phyloP scores from a whole-genome alignment of 352 stramenopile genomes.

The Phytophthora sp. region DNA sequence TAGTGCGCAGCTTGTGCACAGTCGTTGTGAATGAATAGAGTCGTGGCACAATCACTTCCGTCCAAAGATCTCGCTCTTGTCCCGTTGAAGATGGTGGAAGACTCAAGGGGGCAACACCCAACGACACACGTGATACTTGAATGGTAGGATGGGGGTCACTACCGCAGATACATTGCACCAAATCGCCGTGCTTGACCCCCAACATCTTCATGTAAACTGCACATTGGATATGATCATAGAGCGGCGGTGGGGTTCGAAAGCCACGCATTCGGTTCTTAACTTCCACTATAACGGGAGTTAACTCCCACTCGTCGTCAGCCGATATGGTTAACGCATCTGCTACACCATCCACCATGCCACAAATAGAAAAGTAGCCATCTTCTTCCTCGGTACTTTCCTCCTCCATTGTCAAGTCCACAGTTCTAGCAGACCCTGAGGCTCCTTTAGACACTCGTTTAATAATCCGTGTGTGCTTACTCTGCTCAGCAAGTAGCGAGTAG shows the following conservation, averaged over 20 bases:
- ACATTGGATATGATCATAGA: constrained; percentile 82
- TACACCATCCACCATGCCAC: constrained; percentile 83
- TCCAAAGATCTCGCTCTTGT: constrained; percentile 51
- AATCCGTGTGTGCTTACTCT: constrained; percentile 26
- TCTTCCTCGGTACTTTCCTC: background rate
- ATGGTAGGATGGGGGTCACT: constrained; percentile 46
- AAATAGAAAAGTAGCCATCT: constrained; percentile 69
- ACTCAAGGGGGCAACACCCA: constrained; percentile 52
- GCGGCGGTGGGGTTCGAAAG: constrained; percentile 61
- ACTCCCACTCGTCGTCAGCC: constrained; percentile 62
- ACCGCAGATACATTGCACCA: constrained; percentile 73
- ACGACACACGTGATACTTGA: constrained; percentile 57
- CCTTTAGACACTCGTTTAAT: constrained; percentile 12
- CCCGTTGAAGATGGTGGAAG: constrained; percentile 21
- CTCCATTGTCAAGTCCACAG: constrained; percentile 14
- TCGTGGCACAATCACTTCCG: constrained; percentile 63
- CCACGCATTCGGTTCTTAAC: constrained; percentile 78
- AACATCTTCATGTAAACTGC: constrained; percentile 89
- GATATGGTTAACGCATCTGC: constrained; percentile 61
- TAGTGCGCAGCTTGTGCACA: constrained; percentile 53
- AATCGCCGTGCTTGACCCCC: constrained; percentile 55
- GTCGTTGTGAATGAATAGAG: constrained; percentile 57
- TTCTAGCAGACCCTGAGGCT: background rate
- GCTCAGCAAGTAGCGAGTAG: constrained; percentile 36
- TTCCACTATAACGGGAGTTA: constrained; percentile 71